These are phyloP conservation scores for Eucalyptus caleyi DNA, from an alignment of 345 rosid genomes.

Conservation along the genomic window DNA sequence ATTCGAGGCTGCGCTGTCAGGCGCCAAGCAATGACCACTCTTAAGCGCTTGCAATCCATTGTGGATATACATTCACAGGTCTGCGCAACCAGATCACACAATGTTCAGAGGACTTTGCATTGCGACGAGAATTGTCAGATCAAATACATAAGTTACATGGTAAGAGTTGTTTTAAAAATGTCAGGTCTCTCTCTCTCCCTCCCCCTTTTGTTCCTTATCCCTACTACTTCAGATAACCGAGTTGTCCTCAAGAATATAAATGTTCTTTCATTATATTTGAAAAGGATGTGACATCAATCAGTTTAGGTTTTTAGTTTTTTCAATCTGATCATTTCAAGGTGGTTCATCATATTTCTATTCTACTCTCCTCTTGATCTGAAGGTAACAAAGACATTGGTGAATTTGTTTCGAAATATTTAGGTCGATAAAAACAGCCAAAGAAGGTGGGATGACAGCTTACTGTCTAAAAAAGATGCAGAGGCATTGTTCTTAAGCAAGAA, in stretches of 20 bases:
- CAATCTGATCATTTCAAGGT: not conserved
- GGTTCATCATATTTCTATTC: not conserved
- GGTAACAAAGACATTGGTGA: not conserved
- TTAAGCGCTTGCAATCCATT: conserved; percentile 78
- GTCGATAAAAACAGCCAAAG: conserved; percentile 47
- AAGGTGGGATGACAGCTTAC: conserved; percentile 79
- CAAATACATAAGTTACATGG: conserved; percentile 37
- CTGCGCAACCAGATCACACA: conserved; percentile 39
- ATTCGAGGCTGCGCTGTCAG: conserved; percentile 72
- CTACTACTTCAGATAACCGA: not conserved
- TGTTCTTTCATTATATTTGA: not conserved
- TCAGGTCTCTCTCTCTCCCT: not conserved
- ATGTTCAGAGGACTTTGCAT: conserved; percentile 11
- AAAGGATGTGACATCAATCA: not conserved
- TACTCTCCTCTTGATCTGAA: not conserved
- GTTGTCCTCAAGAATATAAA: not conserved
- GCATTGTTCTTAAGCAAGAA: conserved; percentile 52
- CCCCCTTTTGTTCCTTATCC: not conserved
- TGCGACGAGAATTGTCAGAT: conserved; percentile 28
- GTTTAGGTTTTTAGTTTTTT: not conserved
- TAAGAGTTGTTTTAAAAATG: not conserved
- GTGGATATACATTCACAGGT: conserved; percentile 71
- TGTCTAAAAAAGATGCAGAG: conserved; percentile 71
- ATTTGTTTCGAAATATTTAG: conserved; percentile 15
- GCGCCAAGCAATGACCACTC: conserved; percentile 69